Evolutionary conservation across 1,284 basidiomycete genomes (phyloP).

Genomic region (Grifola frondosa): DNA sequence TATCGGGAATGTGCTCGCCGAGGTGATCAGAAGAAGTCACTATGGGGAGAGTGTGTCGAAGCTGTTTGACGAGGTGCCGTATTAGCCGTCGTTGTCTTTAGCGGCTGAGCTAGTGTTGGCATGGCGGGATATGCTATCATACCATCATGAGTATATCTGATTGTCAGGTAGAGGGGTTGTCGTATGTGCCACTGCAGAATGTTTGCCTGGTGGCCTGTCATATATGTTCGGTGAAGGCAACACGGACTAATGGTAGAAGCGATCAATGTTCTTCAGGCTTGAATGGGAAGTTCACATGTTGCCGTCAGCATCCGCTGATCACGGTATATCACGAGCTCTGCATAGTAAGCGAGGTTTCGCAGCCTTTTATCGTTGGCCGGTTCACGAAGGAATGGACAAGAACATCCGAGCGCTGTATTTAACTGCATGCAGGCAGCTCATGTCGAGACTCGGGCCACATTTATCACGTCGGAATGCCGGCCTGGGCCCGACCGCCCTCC

Average conservation of each 20-base stretch:
- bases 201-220: constrained; percentile 9
- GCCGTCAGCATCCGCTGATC: constrained; percentile 24
- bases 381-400: too few relatives aligned
- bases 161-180: too few relatives aligned
- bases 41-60: constrained; percentile 84
- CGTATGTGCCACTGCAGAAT: too few relatives aligned
- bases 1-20: constrained; percentile 92
- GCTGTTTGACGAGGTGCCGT: constrained; percentile 83
- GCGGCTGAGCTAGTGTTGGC: background rate
- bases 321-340: constrained; percentile 17
- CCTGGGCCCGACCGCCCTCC: too few relatives aligned
- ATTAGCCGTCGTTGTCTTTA: constrained; percentile 41
- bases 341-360: too few relatives aligned
- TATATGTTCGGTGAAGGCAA: too few relatives aligned
- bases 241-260: constrained; percentile 9
- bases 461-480: too few relatives aligned
- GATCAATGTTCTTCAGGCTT: constrained; percentile 17
- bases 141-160: background rate
- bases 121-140: background rate
- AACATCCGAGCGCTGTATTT: too few relatives aligned
- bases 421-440: too few relatives aligned
- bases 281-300: background rate
- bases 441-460: too few relatives aligned
- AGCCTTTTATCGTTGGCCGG: too few relatives aligned
- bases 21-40: constrained; percentile 92